Evolutionary conservation across 495 filamentous ascomycete genomes (phyloP).

Genomic region (Xylaria venustula): DNA sequence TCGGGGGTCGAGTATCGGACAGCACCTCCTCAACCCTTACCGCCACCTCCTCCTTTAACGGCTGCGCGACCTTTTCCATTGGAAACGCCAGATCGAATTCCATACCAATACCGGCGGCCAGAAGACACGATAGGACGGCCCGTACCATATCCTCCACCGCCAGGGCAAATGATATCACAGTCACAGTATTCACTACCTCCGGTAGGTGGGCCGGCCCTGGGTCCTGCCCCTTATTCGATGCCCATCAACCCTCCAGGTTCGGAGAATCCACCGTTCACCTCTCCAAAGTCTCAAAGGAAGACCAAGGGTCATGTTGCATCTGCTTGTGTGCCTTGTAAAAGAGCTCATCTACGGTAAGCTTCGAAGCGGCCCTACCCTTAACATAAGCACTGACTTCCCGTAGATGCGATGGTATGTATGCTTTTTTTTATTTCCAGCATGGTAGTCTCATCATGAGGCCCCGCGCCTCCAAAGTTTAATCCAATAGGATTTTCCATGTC

Average conservation of each 20-base stretch:
- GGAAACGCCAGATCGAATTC: constrained; percentile 38
- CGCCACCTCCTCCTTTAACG: constrained; percentile 28
- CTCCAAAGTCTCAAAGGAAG: constrained; percentile 71
- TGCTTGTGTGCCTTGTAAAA: constrained; percentile 96
- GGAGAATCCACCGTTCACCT: constrained; percentile 39
- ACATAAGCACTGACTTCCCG: constrained; percentile 20
- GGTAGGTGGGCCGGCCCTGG: constrained; percentile 24
- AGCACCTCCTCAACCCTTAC: constrained; percentile 27
- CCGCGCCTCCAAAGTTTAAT: neutral
- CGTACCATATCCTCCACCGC: constrained; percentile 36
- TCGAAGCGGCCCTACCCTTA: constrained; percentile 9
- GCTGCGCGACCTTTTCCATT: constrained; percentile 30
- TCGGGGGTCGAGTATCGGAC: constrained; percentile 42
- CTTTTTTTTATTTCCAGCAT: neutral
- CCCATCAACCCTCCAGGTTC: constrained; percentile 30
- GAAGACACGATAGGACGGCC: constrained; percentile 36
- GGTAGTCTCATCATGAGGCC: neutral
- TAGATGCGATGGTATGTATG: constrained; percentile 56
- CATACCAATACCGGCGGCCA: constrained; percentile 37
- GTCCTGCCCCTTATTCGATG: constrained; percentile 36
- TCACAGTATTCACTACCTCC: constrained; percentile 36
- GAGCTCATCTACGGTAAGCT: constrained; percentile 75
- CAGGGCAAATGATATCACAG: constrained; percentile 26
- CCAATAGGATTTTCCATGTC: neutral
- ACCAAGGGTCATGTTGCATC: constrained; percentile 96